Percentiles rank a stretch among this genome's conserved stretches.
These are phyloP conservation scores for Erysimum cheiri DNA, from an alignment of 441 rosid genomes.

Conservation along the genomic window DNA sequence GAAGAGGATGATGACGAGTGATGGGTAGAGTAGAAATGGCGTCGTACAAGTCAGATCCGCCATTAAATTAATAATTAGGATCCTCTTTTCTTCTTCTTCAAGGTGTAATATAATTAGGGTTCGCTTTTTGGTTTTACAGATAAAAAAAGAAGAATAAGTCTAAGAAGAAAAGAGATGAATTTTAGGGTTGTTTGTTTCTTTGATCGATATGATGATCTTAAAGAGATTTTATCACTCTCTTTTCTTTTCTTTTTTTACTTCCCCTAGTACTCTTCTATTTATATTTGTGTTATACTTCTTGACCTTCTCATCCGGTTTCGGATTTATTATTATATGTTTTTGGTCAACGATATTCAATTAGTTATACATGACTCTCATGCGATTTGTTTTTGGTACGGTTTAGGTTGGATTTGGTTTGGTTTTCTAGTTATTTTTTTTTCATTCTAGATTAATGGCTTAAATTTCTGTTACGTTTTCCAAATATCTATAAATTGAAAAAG, in stretches of 20 bases:
- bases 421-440: background rate
- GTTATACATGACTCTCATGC: constrained; percentile 31
- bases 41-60: constrained; percentile 47
- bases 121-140: constrained; percentile 12
- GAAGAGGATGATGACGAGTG: constrained; percentile 55
- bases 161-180: constrained; percentile 25
- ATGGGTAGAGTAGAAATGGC: constrained; percentile 53
- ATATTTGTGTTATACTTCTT: constrained; percentile 23
- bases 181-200: constrained; percentile 34
- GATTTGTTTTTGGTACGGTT: constrained; percentile 32
- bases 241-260: background rate
- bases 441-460: constrained; percentile 5
- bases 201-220: too few species aligned
- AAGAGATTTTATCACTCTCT: too few species aligned
- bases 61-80: constrained; percentile 22
- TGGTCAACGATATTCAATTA: too few species aligned
- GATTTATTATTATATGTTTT: too few species aligned
- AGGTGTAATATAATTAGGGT: background rate
- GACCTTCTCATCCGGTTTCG: constrained; percentile 35
- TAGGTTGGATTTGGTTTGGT: constrained; percentile 39
- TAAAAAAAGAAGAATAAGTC: constrained; percentile 20
- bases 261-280: constrained; percentile 23
- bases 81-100: background rate
- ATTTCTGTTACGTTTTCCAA: constrained; percentile 4
- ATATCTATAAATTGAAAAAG: background rate